Conservation (phyloP, 208 protist genomes). For the Acanthamoeba sp. region DNA sequence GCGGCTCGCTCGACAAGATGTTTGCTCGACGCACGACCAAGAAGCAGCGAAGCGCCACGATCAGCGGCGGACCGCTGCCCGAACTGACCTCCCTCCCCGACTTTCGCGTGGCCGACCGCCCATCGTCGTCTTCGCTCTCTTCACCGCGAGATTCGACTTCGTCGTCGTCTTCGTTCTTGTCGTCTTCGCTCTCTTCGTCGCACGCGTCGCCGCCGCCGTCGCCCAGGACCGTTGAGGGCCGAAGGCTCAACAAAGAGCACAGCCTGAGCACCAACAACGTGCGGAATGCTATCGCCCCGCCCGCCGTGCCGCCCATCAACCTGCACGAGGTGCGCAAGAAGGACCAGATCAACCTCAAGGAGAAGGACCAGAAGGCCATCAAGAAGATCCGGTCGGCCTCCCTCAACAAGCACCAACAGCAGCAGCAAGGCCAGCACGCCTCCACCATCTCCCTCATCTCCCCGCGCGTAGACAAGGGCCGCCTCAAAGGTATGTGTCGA, state of each 20-base stretch:
- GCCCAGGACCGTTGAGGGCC: not conserved
- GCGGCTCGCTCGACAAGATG: not conserved
- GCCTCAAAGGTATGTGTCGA: not conserved
- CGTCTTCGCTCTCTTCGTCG: not conserved
- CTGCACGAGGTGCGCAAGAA: not conserved
- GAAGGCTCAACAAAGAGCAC: not conserved
- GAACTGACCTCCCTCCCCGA: not conserved
- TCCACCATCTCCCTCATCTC: conserved; percentile 1
- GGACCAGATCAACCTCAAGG: conserved; percentile 20
- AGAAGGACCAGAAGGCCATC: conserved; percentile 34
- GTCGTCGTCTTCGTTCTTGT: not conserved
- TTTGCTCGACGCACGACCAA: not conserved
- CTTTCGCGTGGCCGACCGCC: not conserved
- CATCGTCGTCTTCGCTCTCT: not conserved
- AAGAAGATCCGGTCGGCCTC: conserved; percentile 41
- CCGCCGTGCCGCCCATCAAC: not conserved
- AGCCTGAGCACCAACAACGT: not conserved
- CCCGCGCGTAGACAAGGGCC: not conserved
- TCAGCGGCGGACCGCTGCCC: conserved; percentile 8
- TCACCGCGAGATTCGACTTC: not conserved
- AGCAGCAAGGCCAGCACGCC: not conserved
- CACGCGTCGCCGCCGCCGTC: not conserved
- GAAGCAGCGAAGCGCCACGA: not conserved
- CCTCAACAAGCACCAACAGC: not conserved
- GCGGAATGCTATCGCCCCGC: not conserved